Percentiles rank a stretch among this genome's conserved stretches.
Evolutionary conservation across 2,329 filamentous ascomycete species (phyloP).

Genomic region (Calonectria naviculata): DNA sequence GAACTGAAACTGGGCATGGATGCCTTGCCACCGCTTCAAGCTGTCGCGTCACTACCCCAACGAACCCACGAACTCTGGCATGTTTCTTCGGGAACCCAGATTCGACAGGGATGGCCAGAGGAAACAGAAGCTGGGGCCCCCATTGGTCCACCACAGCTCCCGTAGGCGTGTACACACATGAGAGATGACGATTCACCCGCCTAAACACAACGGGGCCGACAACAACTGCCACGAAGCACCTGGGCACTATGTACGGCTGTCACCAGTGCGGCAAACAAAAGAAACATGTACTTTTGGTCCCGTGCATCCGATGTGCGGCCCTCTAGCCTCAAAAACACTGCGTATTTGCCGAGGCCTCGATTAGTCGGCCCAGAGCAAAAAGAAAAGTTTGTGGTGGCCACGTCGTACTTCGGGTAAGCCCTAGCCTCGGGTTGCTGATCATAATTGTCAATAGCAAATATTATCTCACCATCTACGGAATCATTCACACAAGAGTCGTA

Average conservation of each 20-base stretch:
- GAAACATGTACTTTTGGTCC: neutral
- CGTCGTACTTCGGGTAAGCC: neutral
- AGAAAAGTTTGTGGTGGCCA: neutral
- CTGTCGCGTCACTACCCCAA: conserved; percentile 33
- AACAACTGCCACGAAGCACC: neutral
- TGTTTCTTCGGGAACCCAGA: conserved; percentile 29
- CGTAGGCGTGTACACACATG: neutral
- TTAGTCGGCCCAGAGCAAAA: neutral
- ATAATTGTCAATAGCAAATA: neutral
- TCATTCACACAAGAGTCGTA: conserved; percentile 11
- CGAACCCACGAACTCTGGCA: conserved; percentile 17
- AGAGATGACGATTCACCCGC: conserved; percentile 15
- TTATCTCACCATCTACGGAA: neutral
- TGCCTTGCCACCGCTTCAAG: conserved; percentile 28
- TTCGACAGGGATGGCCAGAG: conserved; percentile 20
- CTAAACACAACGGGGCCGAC: neutral
- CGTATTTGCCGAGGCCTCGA: neutral
- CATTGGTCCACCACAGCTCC: conserved; percentile 19
- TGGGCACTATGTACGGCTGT: neutral
- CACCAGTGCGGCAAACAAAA: conserved; percentile 15
- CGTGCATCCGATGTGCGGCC: neutral
- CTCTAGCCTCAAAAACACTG: neutral
- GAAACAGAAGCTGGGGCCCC: neutral
- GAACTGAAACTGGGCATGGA: conserved; percentile 15
- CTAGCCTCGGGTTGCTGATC: neutral